phyloP scores from a whole-genome alignment of 2,329 filamentous ascomycete species.

The Fusarium paranaense region DNA sequence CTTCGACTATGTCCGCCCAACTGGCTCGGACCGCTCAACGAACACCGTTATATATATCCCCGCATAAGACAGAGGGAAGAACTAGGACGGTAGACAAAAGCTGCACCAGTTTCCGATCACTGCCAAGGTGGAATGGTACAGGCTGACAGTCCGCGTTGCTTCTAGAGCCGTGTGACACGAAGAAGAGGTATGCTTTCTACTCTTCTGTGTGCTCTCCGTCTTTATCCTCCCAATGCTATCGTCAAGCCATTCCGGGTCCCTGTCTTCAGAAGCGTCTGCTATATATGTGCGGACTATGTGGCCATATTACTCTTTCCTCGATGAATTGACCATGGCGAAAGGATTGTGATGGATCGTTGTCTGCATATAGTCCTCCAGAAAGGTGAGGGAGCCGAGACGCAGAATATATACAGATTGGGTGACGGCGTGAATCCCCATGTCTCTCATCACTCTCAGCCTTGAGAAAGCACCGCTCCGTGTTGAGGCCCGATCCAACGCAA shows the following conservation, averaged over 20 bases:
- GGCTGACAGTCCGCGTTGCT: background rate
- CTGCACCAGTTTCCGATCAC: fast-evolving
- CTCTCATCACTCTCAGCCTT: background rate
- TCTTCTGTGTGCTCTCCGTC: background rate
- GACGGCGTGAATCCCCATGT: background rate
- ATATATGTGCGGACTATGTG: background rate
- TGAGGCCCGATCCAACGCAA: no score
- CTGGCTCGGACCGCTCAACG: background rate
- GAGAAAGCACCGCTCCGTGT: background rate
- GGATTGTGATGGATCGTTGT: background rate
- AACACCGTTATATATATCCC: background rate
- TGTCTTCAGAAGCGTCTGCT: fast-evolving
- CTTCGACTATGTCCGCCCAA: background rate
- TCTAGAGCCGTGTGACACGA: background rate
- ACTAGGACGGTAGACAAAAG: background rate
- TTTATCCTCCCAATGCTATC: background rate
- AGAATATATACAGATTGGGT: background rate
- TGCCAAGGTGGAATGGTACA: no score
- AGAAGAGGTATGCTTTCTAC: background rate
- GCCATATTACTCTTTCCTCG: background rate
- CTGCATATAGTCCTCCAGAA: background rate
- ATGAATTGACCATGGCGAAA: background rate
- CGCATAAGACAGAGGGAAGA: background rate
- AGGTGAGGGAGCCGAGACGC: background rate
- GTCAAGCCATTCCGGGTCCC: no score